Percentiles rank a stretch among this genome's conserved stretches.
Conservation (phyloP, 305 asterid species). For the Solanum aculeatissimum region DNA sequence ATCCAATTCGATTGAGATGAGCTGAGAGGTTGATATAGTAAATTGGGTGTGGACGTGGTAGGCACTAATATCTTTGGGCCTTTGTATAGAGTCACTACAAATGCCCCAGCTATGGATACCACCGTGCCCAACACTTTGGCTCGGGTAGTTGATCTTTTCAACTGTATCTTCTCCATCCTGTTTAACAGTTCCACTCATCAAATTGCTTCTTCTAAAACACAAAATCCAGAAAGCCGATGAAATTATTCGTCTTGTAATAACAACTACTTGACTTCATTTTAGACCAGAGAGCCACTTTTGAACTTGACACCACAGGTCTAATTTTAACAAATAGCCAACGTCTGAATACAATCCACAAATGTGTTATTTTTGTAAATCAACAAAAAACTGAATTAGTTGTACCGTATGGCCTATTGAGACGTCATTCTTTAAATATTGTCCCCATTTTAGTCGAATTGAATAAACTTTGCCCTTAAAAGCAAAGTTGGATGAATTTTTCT, state of each 20-base stretch:
- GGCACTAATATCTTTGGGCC: slow-evolving; percentile 46
- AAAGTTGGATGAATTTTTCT: not conserved
- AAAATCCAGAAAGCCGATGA: not conserved
- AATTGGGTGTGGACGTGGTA: slow-evolving; percentile 1
- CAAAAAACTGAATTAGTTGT: not conserved
- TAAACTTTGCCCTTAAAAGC: not conserved
- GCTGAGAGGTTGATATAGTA: slow-evolving; percentile 6
- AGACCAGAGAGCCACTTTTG: not conserved
- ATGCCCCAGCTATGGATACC: slow-evolving; percentile 67
- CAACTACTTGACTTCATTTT: not conserved
- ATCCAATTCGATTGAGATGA: slow-evolving; percentile 56
- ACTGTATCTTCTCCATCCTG: slow-evolving; percentile 72
- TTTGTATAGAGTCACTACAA: slow-evolving; percentile 67
- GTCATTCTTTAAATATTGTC: not conserved
- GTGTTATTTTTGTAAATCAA: not conserved
- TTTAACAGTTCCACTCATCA: not conserved
- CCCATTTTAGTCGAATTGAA: not conserved
- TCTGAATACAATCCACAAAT: not conserved
- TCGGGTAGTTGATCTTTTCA: slow-evolving; percentile 45
- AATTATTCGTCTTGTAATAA: not conserved
- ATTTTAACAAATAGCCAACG: not conserved
- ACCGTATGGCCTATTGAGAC: not conserved
- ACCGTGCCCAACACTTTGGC: slow-evolving; percentile 72
- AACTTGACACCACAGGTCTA: not conserved
- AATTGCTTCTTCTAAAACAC: not conserved